Evolutionary conservation across 805 yeast species (phyloP).

Genomic region (Zygoascus tannicola): DNA sequence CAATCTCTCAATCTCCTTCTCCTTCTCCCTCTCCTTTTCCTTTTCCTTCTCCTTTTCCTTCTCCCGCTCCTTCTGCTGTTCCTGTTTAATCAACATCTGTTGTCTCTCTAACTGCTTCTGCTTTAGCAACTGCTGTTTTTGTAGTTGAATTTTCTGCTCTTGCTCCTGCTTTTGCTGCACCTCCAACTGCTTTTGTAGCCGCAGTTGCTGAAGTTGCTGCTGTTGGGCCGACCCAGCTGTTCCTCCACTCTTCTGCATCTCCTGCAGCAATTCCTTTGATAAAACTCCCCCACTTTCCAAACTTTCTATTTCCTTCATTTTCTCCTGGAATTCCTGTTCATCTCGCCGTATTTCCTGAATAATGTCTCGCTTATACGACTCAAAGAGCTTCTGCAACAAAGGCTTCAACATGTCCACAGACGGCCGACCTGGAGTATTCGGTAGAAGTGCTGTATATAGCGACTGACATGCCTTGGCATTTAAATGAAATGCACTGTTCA

Average conservation of each 20-base stretch:
- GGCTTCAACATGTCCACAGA: slow-evolving; percentile 17
- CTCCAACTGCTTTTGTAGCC: slow-evolving; percentile 17
- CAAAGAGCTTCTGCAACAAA: slow-evolving; percentile 17
- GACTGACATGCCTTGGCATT: slow-evolving; percentile 19
- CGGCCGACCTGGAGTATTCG: slow-evolving; percentile 12
- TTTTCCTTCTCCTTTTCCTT: neutral
- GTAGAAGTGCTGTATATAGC: slow-evolving; percentile 18
- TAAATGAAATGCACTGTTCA: slow-evolving; percentile 17
- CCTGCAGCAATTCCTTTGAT: neutral
- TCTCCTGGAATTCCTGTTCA: slow-evolving; percentile 30
- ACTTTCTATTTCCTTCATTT: slow-evolving; percentile 32
- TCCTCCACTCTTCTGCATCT: neutral
- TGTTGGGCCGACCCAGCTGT: slow-evolving; percentile 3
- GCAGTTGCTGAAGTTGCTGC: slow-evolving; percentile 16
- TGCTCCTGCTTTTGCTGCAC: slow-evolving; percentile 16
- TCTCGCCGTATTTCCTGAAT: slow-evolving; percentile 21
- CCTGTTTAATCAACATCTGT: slow-evolving; percentile 4
- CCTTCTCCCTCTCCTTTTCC: neutral
- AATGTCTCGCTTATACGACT: slow-evolving; percentile 18
- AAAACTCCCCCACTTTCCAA: slow-evolving; percentile 28
- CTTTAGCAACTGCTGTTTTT: slow-evolving; percentile 3
- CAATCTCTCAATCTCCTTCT: neutral
- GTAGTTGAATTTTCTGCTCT: slow-evolving; percentile 6
- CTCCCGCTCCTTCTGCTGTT: slow-evolving; percentile 1
- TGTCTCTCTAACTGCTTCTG: slow-evolving; percentile 6